Base-by-base conservation (phyloP, 2,329 filamentous ascomycete species). In the Stagonosporopsis cucurbitacearum region DNA sequence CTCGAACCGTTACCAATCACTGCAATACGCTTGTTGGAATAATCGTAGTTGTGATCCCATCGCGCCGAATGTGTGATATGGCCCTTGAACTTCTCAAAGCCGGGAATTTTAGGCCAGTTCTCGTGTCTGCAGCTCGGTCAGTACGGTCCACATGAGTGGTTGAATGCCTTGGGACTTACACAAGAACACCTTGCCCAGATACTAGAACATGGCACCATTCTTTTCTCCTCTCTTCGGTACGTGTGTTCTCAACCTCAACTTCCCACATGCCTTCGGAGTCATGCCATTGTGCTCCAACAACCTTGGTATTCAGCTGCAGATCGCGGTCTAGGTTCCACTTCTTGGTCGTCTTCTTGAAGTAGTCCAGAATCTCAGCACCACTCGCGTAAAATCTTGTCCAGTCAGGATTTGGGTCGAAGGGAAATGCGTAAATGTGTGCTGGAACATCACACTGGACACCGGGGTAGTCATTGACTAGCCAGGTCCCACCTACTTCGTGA, bases 11-110 rank as follows among this genome's bases (percentile, higher is more conserved):
- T 66, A 1, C 65, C 62, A 19, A 68, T 62, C n/a, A 68, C 59
- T 7, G 62, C 63, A 17, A 66, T 60, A 13, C 54, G 50, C 50
- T 68, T 66, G 25, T 55, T 56, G 3, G 48, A 46, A 19, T 61
- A 64, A 26, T 66, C 62, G n/a, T 57, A 63, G 28, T 51, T 41
- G 33, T 64, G 68, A 52, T 85, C 82, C 83, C 83, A 86, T 26
- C 81, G 69, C 4, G 83, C 82, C 0, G 81, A 82, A 58, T 86
- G 83, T 75, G 80, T 82, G 55, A 77, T 70, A 65, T 81, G 81
- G 5, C 81, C 81, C 32, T 77, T 67, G 50, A 82, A 84, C 1
- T 72, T 70, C 1, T 79, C 72, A 5, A 82, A 59, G 0, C 81
- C 81, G 1, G 75, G 68, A 9, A 84, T 81, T 1, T 78, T 69